These are phyloP conservation scores for Daldinia childiae DNA, from an alignment of 495 filamentous ascomycete species.

Conservation along the genomic window DNA sequence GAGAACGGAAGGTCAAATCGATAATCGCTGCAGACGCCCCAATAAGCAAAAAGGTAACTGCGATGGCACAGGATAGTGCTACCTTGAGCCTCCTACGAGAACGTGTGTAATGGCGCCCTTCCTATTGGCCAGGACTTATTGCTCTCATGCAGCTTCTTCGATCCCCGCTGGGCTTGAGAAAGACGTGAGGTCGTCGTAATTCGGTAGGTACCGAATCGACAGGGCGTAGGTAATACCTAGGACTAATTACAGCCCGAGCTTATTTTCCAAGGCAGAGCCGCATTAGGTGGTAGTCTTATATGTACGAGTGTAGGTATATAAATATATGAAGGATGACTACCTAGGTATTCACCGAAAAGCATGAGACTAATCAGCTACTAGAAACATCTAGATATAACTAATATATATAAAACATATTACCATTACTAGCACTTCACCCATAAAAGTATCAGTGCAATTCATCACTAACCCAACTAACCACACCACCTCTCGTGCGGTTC, in stretches of 20 bases:
- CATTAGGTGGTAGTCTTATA: slow-evolving; percentile 4
- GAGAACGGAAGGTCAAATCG: slow-evolving; percentile 34
- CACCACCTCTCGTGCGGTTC: slow-evolving; percentile 83
- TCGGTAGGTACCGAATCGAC: slow-evolving; percentile 9
- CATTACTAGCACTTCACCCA: neutral
- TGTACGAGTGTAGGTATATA: neutral
- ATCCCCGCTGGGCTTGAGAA: neutral
- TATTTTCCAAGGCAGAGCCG: slow-evolving; percentile 18
- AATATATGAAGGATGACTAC: neutral
- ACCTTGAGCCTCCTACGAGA: slow-evolving; percentile 28
- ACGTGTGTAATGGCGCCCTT: slow-evolving; percentile 32
- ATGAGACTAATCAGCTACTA: neutral
- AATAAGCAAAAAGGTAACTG: slow-evolving; percentile 5
- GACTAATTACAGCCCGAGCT: slow-evolving; percentile 2
- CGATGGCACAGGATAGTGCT: slow-evolving; percentile 18
- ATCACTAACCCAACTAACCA: slow-evolving; percentile 46
- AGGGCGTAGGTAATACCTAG: neutral
- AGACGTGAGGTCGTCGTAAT: neutral
- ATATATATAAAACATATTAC: neutral
- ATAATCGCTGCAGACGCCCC: slow-evolving; percentile 13
- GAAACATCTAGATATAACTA: neutral
- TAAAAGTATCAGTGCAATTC: neutral
- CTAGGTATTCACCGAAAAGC: neutral
- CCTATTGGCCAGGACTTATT: slow-evolving; percentile 29
- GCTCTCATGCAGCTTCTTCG: slow-evolving; percentile 25